A percentile compares a stretch with the other conserved stretches of the same genome.
These are phyloP conservation scores for Arthrobotrys pseudoclavata DNA, from an alignment of 2,329 filamentous ascomycete species.

Conservation along the genomic window DNA sequence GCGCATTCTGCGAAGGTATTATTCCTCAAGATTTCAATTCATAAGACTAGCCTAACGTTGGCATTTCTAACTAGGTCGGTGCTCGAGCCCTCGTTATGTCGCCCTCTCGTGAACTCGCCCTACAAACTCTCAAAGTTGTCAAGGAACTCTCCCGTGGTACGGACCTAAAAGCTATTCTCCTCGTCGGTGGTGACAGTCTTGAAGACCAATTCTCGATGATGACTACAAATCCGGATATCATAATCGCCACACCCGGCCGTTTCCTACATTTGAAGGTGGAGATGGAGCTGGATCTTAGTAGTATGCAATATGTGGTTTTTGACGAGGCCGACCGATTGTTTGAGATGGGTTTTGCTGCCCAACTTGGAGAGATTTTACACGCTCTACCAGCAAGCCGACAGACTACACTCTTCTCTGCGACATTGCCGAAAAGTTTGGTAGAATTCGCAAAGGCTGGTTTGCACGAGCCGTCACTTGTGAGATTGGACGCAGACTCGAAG, in stretches of 20 bases:
- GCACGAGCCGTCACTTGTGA: conserved; percentile 89
- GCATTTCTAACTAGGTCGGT: conserved; percentile 70
- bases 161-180: conserved; percentile 87
- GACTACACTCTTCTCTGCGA: conserved; percentile 94
- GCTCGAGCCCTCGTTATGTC: conserved; percentile 89
- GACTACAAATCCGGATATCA: conserved; percentile 87
- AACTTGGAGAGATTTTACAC: conserved; percentile 92
- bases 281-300: conserved; percentile 91
- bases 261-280: conserved; percentile 98
- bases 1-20: conserved; percentile 80
- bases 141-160: conserved; percentile 93
- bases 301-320: conserved; percentile 93
- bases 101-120: conserved; percentile 90
- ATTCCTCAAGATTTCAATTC: not conserved
- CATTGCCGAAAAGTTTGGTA: conserved; percentile 90
- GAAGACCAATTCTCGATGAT: conserved; percentile 96
- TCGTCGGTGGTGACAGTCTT: conserved; percentile 94
- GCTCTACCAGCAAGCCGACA: conserved; percentile 86
- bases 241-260: conserved; percentile 95
- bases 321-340: conserved; percentile 97
- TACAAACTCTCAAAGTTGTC: conserved; percentile 95
- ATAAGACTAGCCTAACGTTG: not conserved
- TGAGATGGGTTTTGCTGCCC: conserved; percentile 97
- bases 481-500: conserved; percentile 94
- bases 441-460: conserved; percentile 95